These are phyloP conservation scores for Dichotomocladium elegans DNA, from an alignment of 371 early-diverging fungal genomes.

Conservation along the genomic window DNA sequence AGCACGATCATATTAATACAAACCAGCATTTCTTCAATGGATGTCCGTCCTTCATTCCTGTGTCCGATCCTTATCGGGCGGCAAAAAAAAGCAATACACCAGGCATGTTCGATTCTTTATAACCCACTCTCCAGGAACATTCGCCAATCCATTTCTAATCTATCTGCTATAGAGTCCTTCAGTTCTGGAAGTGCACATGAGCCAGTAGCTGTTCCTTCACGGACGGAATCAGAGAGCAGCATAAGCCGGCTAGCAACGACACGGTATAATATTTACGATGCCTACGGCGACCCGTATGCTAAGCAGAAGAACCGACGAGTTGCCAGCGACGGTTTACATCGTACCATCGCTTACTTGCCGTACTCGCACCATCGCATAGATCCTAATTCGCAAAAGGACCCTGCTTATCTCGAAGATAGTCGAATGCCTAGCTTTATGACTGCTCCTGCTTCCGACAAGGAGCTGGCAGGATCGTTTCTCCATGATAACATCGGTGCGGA, in stretches of 20 bases:
- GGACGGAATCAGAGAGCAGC: slow-evolving; percentile 40
- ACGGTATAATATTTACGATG: not conserved
- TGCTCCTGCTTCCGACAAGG: not conserved
- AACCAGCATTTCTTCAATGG: slow-evolving; percentile 1
- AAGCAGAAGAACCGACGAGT: slow-evolving; percentile 8
- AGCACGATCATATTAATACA: not conserved
- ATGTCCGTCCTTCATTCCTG: not conserved
- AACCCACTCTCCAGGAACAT: too few relatives aligned
- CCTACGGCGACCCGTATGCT: slow-evolving; percentile 31
- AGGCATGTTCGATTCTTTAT: not conserved
- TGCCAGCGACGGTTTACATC: not conserved
- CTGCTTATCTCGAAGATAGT: slow-evolving; percentile 36
- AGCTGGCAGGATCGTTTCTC: slow-evolving; percentile 30
- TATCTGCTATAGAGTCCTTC: not conserved
- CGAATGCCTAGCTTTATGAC: not conserved
- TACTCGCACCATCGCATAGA: slow-evolving; percentile 37
- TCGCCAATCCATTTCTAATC: not conserved
- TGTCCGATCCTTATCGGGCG: slow-evolving; percentile 25
- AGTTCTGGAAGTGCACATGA: not conserved
- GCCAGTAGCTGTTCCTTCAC: not conserved
- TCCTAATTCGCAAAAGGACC: slow-evolving; percentile 21
- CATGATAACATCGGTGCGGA: slow-evolving; percentile 46
- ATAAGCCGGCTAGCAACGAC: slow-evolving; percentile 2
- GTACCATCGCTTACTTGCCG: slow-evolving; percentile 39
- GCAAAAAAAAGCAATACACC: not conserved